Evolutionary conservation across 495 filamentous ascomycete genomes (phyloP).

Genomic region (Penicillium cataractarum): DNA sequence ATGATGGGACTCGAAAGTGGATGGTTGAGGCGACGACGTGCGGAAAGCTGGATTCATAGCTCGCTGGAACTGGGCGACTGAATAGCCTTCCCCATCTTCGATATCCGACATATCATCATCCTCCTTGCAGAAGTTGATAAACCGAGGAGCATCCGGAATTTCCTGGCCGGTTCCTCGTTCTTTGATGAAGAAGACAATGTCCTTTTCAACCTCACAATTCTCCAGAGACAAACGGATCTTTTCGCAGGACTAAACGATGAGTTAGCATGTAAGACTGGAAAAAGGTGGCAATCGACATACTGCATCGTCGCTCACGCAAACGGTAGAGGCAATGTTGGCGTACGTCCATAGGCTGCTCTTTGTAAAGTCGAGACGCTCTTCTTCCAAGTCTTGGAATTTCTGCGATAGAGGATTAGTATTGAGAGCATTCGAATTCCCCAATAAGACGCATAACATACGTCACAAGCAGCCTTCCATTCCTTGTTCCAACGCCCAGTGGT

Average conservation of each 20-base stretch:
- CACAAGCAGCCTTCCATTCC: slow-evolving; percentile 96
- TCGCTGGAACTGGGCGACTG: slow-evolving; percentile 92
- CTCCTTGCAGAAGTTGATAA: slow-evolving; percentile 97
- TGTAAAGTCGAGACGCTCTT: slow-evolving; percentile 93
- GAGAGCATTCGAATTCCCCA: background rate
- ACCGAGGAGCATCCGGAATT: slow-evolving; percentile 95
- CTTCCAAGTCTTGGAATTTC: slow-evolving; percentile 99
- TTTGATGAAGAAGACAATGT: slow-evolving; percentile 87
- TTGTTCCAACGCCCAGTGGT: slow-evolving; percentile 96
- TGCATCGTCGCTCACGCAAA: slow-evolving; percentile 98
- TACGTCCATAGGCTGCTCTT: slow-evolving; percentile 98
- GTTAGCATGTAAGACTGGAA: slow-evolving; percentile 22
- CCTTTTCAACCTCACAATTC: slow-evolving; percentile 94
- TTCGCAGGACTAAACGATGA: slow-evolving; percentile 73
- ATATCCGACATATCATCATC: slow-evolving; percentile 84
- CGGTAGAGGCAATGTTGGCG: slow-evolving; percentile 94
- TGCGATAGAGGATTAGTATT: slow-evolving; percentile 24
- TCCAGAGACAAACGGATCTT: slow-evolving; percentile 95
- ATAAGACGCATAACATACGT: slow-evolving; percentile 53
- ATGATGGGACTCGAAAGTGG: slow-evolving; percentile 86
- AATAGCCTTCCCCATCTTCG: slow-evolving; percentile 85
- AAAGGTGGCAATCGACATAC: slow-evolving; percentile 46
- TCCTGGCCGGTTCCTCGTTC: slow-evolving; percentile 92
- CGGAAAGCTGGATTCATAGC: slow-evolving; percentile 95
- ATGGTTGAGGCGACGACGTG: slow-evolving; percentile 86